Base-by-base conservation (phyloP, 371 early-diverging fungal genomes). In the Haplosporangium sp. region DNA sequence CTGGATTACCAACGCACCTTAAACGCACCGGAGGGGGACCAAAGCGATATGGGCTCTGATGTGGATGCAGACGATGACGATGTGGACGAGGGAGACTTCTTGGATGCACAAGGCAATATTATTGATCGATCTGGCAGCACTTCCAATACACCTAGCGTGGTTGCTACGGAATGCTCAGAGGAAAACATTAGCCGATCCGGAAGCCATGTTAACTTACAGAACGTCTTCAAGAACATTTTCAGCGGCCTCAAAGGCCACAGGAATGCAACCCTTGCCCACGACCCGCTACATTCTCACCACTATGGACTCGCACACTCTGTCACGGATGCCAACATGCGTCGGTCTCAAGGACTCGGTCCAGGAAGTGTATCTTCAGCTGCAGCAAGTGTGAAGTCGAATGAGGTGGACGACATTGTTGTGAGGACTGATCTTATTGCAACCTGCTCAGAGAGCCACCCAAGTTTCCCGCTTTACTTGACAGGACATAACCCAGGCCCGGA, bases 381-480 rank as follows among this genome's bases (percentile, higher is more conserved):
- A 5, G 45, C 50, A 53, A 64, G 67, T 6, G 40, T 61, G 7
- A 83, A 81, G 63, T 64, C 83, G 12, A 71, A 46, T 18, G 75
- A 73, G 1, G 59, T 64, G n/a, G 83, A 76, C 59, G 84, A 74
- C 73, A 74, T 46, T 29, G 66, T 62, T 64, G 76, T 83, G 46
- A 68, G 79, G 37, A 69, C 84, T 36, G 83, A 73, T 42, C 55
- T 86, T 14, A 53, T 82, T 8, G 85, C 86, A 16, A 87, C 84
- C 0, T 87, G 87, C 42, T 82, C 84, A 12, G 89, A 87, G 58
- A 80, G 84, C 2, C 89, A 89, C 63, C 88, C 89, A 2, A 83
- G 83, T 36, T 89, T 86, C 46, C 89, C 89, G 6, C 48, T 89
- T 81, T 89, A 85, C 62, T 73, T 89, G 45, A 88, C 88, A 3